Base-by-base conservation (phyloP, 768 basidiomycete genomes). In the Cyclocybe aegerita region DNA sequence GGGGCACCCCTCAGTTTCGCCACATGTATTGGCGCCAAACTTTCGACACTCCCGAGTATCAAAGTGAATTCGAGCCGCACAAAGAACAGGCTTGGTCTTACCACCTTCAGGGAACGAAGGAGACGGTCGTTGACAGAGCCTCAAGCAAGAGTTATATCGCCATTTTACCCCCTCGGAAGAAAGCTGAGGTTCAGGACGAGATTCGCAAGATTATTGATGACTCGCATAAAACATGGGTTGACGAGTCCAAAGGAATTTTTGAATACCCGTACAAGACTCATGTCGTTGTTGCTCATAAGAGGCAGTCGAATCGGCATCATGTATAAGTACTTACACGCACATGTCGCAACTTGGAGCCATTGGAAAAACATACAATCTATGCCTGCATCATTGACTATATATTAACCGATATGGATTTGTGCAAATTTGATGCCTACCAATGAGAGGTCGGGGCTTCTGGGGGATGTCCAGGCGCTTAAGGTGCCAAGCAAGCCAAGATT, bases 61-160 rank as follows among this genome's bases (percentile, higher is more conserved):
- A 70, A 48, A 63, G 70, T 39, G 65, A 67, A 48, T 97, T 95
- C 67, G 65, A 79, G 49, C 65, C 77, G 2, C 83, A 78, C 1
- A 69, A 83, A 51, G 82, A 89, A 60, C 72, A 76, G 53, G 60
- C 67, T 29, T 88, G 82, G 77, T 50, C 60, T 1, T 85, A 85
- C 59, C 58, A 66, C 5, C 64, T 88, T 9, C 71, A 73, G 6
- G 75, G 79, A 0, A 84, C 80, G 1, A 69, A 76, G 31, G 73
- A 88, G 9, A 71, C 72, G 14, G 82, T 78, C 6, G 68, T 90
- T 34, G 74, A 91, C 46, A 74, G 93, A 43, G 85, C 85, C 1
- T 73, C 75, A 50, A 92, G 85, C 69, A 97, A 96, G 72, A 93
- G 90, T 56, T 97, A 94, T 66, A 82, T 94, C 39, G 76, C 87